A percentile compares a stretch with the other conserved stretches of the same genome.
These are phyloP conservation scores for Pythium apleroticum DNA, from an alignment of 352 stramenopile genomes.

Conservation along the genomic window DNA sequence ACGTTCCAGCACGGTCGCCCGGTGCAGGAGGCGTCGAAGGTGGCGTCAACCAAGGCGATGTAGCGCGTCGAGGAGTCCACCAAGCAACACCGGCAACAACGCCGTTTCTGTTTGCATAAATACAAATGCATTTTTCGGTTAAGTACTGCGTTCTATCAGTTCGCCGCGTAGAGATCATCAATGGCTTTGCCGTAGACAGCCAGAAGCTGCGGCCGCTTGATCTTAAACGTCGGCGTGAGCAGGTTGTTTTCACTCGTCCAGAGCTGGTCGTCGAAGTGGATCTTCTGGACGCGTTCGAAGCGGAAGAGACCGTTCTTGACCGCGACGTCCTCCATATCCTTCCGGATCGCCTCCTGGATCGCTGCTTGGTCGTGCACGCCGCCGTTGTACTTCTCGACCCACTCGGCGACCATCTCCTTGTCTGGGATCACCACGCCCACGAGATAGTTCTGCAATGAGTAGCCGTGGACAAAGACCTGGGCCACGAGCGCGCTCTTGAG, in stretches of 20 bases:
- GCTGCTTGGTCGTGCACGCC: constrained; percentile 36
- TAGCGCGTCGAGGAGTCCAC: background rate
- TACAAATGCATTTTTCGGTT: too few relatives aligned
- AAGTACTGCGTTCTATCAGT: background rate
- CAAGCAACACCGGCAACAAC: background rate
- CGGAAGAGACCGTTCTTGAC: constrained; percentile 71
- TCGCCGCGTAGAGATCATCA: constrained; percentile 48
- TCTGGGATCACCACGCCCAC: constrained; percentile 91
- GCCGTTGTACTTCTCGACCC: constrained; percentile 53
- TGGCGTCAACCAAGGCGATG: background rate
- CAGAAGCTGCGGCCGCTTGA: constrained; percentile 84
- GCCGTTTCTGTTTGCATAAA: background rate
- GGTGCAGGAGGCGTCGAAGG: background rate
- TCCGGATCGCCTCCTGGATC: constrained; percentile 37
- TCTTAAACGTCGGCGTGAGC: constrained; percentile 96
- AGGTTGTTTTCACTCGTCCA: constrained; percentile 94
- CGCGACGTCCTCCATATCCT: constrained; percentile 50
- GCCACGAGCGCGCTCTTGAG: constrained; percentile 86
- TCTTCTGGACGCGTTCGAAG: constrained; percentile 93
- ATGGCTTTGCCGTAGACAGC: constrained; percentile 59
- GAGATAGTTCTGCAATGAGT: constrained; percentile 91
- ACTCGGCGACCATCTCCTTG: constrained; percentile 35
- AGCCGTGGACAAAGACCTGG: constrained; percentile 94
- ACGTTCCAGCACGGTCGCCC: constrained; percentile 55
- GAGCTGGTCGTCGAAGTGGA: constrained; percentile 87